Evolutionary conservation across 2,329 filamentous ascomycete species (phyloP), one percentile per base, ranked within the genome.

Genomic region (Alternaria consortialis): DNA sequence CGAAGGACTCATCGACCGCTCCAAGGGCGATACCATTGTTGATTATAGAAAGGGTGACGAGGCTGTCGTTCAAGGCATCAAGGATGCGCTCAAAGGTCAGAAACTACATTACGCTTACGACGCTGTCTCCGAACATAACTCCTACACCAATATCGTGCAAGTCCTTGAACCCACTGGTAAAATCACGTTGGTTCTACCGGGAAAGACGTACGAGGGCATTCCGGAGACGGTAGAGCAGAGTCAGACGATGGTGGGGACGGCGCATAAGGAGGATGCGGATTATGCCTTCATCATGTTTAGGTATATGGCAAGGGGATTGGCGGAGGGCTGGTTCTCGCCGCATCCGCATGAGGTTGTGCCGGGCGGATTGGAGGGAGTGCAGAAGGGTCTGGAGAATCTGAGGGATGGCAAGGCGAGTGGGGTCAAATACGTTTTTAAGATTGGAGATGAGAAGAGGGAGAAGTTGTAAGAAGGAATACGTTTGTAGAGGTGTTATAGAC

Each of bases 371-470:
- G 79, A 73, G 4, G 86, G 87, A 0, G 74, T 89, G 2, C 77
- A 88, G 68, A 76, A 70, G 34, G 88, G 79, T 0, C 70, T 91
- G 74, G 74, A 75, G 65, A 84, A 86, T 63, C 73, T 91, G 70
- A 86, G 84, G 72, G 82, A 81, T 29, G 88, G 88, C 0, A 87
- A 86, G 74, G 87, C 85, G 23, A 88, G 85, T 68, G 88, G 83
- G 1, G 81, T 86, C 0, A 91, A 91, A 77, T 90, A 89, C 79
- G 84, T 91, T 0, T 86, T 87, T 68, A 80, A 79, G 63, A 83
- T 88, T 74, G 80, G 66, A 8, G 84, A 87, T 37, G 25, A 42
- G 15, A 47, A 47, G 43, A 20, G 7, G 5, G 29, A 11, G 8
- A 12, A 12, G 27, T 32, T 11, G 12, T n/a, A 48, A 48, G 27